phyloP scores from a whole-genome alignment of 176 grass and related monocot genomes.

The bread wheat (Triticum aestivum) region DNA sequence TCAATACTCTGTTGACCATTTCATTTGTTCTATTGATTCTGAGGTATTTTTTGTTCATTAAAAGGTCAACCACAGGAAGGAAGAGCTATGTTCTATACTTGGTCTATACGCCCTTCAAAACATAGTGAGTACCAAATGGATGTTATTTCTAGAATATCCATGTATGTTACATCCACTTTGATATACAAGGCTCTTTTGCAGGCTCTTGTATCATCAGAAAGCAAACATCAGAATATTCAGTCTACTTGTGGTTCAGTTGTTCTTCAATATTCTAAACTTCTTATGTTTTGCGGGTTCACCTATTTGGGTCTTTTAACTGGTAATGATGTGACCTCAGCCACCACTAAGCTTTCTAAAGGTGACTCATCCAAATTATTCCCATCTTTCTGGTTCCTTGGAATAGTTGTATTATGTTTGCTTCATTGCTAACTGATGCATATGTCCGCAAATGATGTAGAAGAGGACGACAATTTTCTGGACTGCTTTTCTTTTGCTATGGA shows the following conservation, averaged over 20 bases:
- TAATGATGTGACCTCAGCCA: constrained; percentile 47
- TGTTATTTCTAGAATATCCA: background rate
- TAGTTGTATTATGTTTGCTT: constrained; percentile 28
- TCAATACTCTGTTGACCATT: background rate
- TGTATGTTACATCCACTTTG: constrained; percentile 9
- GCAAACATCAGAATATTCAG: constrained; percentile 38
- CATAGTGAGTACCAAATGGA: constrained; percentile 63
- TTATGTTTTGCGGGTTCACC: constrained; percentile 70
- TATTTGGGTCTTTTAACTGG: constrained; percentile 77
- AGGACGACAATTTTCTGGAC: constrained; percentile 42
- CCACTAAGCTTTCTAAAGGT: constrained; percentile 69
- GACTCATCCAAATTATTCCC: constrained; percentile 18
- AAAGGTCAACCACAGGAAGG: constrained; percentile 51
- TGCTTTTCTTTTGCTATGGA: constrained; percentile 62
- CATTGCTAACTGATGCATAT: constrained; percentile 35
- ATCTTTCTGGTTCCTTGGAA: background rate
- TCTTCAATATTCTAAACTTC: constrained; percentile 52
- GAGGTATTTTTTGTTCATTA: constrained; percentile 27
- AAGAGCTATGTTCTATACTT: constrained; percentile 70
- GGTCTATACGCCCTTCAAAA: constrained; percentile 81
- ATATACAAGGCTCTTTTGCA: constrained; percentile 37
- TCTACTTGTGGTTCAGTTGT: constrained; percentile 57
- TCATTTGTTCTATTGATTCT: constrained; percentile 31
- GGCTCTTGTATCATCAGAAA: constrained; percentile 76
- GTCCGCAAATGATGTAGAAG: constrained; percentile 55